phyloP scores from a whole-genome alignment of 2,329 filamentous ascomycete genomes.

The Penicillium griseofulvum region DNA sequence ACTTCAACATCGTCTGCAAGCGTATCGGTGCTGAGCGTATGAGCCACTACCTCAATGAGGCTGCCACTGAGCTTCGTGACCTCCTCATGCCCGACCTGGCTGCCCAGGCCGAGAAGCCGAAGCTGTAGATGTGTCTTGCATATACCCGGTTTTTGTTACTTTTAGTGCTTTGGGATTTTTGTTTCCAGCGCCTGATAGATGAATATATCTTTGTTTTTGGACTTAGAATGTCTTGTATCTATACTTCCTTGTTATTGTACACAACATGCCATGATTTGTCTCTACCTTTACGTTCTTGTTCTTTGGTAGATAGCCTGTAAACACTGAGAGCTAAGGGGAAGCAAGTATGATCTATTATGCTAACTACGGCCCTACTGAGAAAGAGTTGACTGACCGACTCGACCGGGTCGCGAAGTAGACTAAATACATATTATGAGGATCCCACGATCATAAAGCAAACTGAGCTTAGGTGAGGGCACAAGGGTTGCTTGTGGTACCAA shows the following conservation, averaged over 20 bases:
- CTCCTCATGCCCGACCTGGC: conserved; percentile 72
- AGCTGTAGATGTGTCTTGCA: conserved; percentile 60
- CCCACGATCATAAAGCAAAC: too few relatives aligned
- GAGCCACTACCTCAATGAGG: conserved; percentile 95
- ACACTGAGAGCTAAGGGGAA: too few relatives aligned
- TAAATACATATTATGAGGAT: too few relatives aligned
- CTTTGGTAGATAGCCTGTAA: too few relatives aligned
- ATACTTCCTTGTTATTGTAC: background rate
- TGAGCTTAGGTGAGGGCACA: too few relatives aligned
- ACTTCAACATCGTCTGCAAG: conserved; percentile 98
- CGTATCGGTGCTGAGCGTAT: conserved; percentile 84
- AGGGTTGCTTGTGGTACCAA: too few relatives aligned
- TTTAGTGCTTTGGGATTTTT: background rate
- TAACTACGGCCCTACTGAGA: too few relatives aligned
- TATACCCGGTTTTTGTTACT: conserved; percentile 8
- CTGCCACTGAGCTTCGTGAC: conserved; percentile 84
- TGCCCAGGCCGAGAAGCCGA: conserved; percentile 72
- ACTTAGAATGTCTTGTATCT: background rate
- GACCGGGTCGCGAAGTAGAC: too few relatives aligned
- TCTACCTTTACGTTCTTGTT: background rate
- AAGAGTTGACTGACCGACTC: too few relatives aligned
- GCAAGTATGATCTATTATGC: too few relatives aligned
- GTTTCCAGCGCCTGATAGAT: conserved; percentile 8
- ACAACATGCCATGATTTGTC: background rate
- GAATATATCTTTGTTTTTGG: conserved; percentile 4